These are phyloP conservation scores for Globisporangium rhizosaccharum DNA, from an alignment of 352 stramenopile species.

Conservation along the genomic window DNA sequence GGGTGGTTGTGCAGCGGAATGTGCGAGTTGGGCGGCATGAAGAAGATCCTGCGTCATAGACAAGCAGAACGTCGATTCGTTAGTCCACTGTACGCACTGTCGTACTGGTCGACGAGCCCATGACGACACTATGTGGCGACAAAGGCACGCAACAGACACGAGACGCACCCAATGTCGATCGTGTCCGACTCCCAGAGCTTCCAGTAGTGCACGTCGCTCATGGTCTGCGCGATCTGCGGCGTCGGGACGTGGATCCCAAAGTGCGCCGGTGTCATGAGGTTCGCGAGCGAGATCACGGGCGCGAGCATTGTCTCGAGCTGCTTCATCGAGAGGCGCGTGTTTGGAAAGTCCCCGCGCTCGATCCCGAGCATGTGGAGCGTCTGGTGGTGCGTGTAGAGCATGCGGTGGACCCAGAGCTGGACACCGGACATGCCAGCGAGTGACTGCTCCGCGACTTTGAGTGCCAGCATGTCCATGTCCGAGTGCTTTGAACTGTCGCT, in stretches of 20 bases:
- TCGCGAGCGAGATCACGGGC: conserved; percentile 52
- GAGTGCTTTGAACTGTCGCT: conserved; percentile 1
- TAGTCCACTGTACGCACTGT: background rate
- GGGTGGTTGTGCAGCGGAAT: conserved; percentile 83
- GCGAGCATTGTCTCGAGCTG: conserved; percentile 61
- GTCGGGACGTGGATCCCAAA: conserved; percentile 72
- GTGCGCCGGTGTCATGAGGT: conserved; percentile 48
- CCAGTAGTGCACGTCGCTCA: conserved; percentile 82
- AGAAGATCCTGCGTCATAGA: conserved; percentile 54
- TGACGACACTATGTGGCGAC: background rate
- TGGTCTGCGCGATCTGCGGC: conserved; percentile 54
- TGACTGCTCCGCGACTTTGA: conserved; percentile 37
- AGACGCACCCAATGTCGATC: conserved; percentile 65
- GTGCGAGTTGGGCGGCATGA: conserved; percentile 68
- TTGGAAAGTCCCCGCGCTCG: conserved; percentile 49
- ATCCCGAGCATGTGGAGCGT: conserved; percentile 46
- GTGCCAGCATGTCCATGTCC: conserved; percentile 18
- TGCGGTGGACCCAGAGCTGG: conserved; percentile 63
- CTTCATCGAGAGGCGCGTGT: conserved; percentile 66
- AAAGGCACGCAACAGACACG: background rate
- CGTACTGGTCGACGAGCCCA: background rate
- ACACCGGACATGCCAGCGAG: conserved; percentile 55
- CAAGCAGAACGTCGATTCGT: background rate
- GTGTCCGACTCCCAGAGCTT: conserved; percentile 82
- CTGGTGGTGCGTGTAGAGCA: conserved; percentile 60